Evolutionary conservation across 805 yeast genomes (phyloP), one percentile per base, ranked within the genome.

Genomic region (Starmerella etchellsii): DNA sequence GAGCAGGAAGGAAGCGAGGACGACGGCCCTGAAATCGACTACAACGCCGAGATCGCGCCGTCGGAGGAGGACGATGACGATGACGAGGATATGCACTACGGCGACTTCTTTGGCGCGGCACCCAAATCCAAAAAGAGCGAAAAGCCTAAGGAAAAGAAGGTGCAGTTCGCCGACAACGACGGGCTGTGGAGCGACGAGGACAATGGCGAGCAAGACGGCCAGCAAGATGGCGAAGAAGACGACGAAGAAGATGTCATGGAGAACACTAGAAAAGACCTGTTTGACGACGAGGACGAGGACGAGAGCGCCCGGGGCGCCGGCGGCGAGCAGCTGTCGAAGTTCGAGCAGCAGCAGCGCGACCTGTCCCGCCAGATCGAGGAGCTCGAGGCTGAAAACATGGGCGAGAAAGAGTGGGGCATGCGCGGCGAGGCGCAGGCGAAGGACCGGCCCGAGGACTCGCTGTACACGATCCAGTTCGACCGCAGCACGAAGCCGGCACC

Each of bases 401-500:
- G 87, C 3, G 88, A 80, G 43, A 88, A 91, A 64, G 76, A 76
- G 54, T 88, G 98, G 98, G 76, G 94, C 7, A 70, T 88, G 73
- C 80, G 77, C 53, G 98, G 98, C 62, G 98, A 91, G 62, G 85
- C 83, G 1, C 71, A 72, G 43, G 81, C 85, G 2, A 74, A 71
- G 47, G 80, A 78, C 50, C 71, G 98, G 56, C 94, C 94, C 7
- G 66, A 68, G 33, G 95, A 91, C 63, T 78, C 96, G 1, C 66
- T 91, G 30, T 60, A 91, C 42, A 78, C 81, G 53, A 34, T 88
- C 40, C 93, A 85, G 50, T 91, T 88, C 55, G 98, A 88, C 53
- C 73, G 97, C 54, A 82, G 85, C 6, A 76, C 95, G 8, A 88
- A 88, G 54, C 95, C 98, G 0, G 96, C 85, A 4, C 98, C 98